Evolutionary conservation across 345 rosid genomes (phyloP).

Genomic region (Eucalyptus erythrocorys): DNA sequence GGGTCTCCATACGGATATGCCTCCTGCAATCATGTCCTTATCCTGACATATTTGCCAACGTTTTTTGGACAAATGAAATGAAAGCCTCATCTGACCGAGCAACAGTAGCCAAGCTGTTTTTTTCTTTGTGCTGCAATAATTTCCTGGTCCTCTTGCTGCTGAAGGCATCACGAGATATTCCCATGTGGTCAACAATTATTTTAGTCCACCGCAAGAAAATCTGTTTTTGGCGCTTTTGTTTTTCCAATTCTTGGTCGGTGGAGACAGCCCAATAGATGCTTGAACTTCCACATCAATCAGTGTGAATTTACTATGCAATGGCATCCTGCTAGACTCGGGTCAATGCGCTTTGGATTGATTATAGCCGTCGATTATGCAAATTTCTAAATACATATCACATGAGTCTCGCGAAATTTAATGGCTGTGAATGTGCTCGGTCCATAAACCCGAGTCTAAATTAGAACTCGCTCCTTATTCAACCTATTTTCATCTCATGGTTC

Average conservation of each 20-base stretch:
- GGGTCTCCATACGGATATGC: background rate
- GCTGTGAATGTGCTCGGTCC: fast-evolving
- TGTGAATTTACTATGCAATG: background rate
- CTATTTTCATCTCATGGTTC: fast-evolving
- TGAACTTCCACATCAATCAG: background rate
- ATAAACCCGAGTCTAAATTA: no score
- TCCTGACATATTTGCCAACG: background rate
- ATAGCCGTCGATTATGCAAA: background rate
- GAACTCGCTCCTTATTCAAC: fast-evolving
- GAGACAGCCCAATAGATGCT: background rate
- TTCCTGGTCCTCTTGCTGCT: background rate
- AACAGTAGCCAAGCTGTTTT: background rate
- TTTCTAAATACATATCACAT: background rate
- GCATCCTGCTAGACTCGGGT: background rate
- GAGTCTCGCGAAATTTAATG: no score
- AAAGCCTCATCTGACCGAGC: background rate
- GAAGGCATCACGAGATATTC: background rate
- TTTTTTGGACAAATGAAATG: background rate
- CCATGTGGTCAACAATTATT: background rate
- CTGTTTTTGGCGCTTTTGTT: background rate
- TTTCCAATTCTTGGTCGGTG: background rate
- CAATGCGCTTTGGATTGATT: background rate
- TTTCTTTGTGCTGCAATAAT: background rate
- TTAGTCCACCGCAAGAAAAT: background rate
- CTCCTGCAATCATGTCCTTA: background rate